phyloP scores from a whole-genome alignment of 257 asterid species.

The Fraxinus cuspidata region DNA sequence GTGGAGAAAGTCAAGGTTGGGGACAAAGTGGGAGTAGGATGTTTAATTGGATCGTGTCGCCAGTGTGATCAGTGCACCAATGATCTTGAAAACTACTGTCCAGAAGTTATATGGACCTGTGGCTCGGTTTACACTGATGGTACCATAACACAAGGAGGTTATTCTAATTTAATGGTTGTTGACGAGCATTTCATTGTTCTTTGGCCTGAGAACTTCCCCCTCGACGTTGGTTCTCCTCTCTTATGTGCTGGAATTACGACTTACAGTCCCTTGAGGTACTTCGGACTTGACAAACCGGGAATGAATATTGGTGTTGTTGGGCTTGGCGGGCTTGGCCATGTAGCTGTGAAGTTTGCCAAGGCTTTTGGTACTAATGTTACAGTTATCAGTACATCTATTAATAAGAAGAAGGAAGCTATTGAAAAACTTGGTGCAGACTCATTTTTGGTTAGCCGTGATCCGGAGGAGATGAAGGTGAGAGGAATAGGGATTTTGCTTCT shows the following conservation, averaged over 20 bases:
- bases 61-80: slow-evolving; percentile 34
- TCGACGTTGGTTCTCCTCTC: slow-evolving; percentile 41
- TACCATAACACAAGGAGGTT: slow-evolving; percentile 47
- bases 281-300: slow-evolving; percentile 47
- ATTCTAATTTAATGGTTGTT: slow-evolving; percentile 42
- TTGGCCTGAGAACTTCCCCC: slow-evolving; percentile 43
- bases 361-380: slow-evolving; percentile 47
- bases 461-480: slow-evolving; percentile 40
- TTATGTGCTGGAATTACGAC: slow-evolving; percentile 53
- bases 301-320: slow-evolving; percentile 45
- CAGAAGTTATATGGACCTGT: slow-evolving; percentile 25
- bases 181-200: slow-evolving; percentile 36
- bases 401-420: slow-evolving; percentile 46
- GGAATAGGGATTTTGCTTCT: not conserved
- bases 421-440: slow-evolving; percentile 42
- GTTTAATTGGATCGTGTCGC: slow-evolving; percentile 46
- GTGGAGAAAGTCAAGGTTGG: slow-evolving; percentile 44
- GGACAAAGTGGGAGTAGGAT: slow-evolving; percentile 55
- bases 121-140: slow-evolving; percentile 35
- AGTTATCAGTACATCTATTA: slow-evolving; percentile 41
- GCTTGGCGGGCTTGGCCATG: slow-evolving; percentile 56
- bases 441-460: slow-evolving; percentile 42
- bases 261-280: slow-evolving; percentile 47
- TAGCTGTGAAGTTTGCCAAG: slow-evolving; percentile 52
- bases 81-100: slow-evolving; percentile 42